phyloP scores from a whole-genome alignment of 495 filamentous ascomycete genomes.

The Parachaetomium inaequale region DNA sequence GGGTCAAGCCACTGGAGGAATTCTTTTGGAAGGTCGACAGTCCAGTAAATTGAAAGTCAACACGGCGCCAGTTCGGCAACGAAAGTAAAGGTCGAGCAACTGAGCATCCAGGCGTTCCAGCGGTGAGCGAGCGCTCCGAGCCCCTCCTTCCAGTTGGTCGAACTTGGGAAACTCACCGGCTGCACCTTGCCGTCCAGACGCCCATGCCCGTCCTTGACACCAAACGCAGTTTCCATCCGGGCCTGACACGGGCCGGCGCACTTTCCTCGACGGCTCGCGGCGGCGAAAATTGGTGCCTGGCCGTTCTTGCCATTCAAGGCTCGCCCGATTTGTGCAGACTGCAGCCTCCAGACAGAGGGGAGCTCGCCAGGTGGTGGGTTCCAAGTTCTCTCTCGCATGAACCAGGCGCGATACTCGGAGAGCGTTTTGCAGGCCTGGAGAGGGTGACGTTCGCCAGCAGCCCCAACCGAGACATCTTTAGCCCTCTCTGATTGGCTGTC shows the following conservation, averaged over 20 bases:
- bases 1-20: neutral
- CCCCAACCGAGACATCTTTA: neutral
- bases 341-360: neutral
- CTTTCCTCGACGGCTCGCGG: neutral
- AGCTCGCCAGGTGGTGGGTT: neutral
- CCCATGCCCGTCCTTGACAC: neutral
- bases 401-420: neutral
- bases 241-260: neutral
- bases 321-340: neutral
- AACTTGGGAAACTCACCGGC: neutral
- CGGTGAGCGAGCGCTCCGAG: neutral
- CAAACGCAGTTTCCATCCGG: neutral
- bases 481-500: conserved; percentile 10
- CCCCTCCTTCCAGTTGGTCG: neutral
- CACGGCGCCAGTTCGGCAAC: too few species aligned
- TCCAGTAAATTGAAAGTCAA: neutral
- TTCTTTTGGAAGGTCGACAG: neutral
- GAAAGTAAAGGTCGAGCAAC: neutral
- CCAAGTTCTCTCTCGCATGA: neutral
- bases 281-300: neutral
- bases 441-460: neutral
- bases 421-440: neutral
- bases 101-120: neutral
- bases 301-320: neutral
- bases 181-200: conserved; percentile 17